Evolutionary conservation across 768 basidiomycete species (phyloP), one percentile per base, ranked within the genome.

Genomic region (Russula olivacea): DNA sequence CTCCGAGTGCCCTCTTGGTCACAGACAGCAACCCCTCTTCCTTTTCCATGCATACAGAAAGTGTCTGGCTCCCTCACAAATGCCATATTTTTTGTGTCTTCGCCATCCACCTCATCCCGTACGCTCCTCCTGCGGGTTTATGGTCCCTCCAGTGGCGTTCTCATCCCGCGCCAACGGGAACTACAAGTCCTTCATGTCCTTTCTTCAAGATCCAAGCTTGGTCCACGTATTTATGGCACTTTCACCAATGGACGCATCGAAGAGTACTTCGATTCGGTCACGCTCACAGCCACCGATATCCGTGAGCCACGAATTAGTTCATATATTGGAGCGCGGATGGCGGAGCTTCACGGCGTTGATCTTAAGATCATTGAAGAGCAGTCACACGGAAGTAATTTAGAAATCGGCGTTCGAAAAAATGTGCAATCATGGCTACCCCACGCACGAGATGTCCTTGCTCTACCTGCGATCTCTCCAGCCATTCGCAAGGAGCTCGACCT

Each of bases 201-300:
- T 52, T 96, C 93, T 28, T 90, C 91, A 11, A 79, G 79, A 63
- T 98, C 94, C 75, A 82, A 81, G 68, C 89, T 99, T 55, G 96
- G 94, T 14, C 94, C 97, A 30, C 83, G 85, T 66, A 84, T 99
- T 28, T 93, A 91, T 71, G 97, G 97, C 50, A 98, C 95, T 1
- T 98, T 98, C 74, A 82, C 84, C 67, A 99, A 98, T 73, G 97
- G 97, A 40, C 87, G 97, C 25, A 78, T 98, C 50, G 97, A 98
- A 76, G 89, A 99, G 74, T 97, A 91, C 75, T 98, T 98, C 72
- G 84, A 94, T 64, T 93, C 93, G 17, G 80, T 85, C 38, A 88
- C 93, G 2, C 78, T 98, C 51, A 87, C 84, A 0, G 79, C 90
- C 14, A 73, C 80, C 47, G 92, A 97, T 71, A 79, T 99, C 65